phyloP scores from a whole-genome alignment of 805 yeast species.

The Candida insectorum region DNA sequence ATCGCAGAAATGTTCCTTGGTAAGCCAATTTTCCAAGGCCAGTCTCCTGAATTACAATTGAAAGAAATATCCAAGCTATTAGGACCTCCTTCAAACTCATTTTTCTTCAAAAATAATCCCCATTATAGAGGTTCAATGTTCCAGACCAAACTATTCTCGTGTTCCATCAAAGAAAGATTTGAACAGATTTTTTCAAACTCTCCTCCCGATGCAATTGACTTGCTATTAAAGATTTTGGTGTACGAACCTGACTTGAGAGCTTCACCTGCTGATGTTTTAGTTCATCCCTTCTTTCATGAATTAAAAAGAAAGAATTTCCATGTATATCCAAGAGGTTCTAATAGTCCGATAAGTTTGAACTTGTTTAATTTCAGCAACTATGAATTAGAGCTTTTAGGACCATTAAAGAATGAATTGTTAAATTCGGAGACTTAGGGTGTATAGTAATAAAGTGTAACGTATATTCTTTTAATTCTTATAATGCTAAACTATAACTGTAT shows the following conservation, averaged over 20 bases:
- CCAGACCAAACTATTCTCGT: constrained; percentile 59
- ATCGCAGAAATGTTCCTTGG: constrained; percentile 92
- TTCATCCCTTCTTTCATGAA: constrained; percentile 88
- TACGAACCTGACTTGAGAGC: constrained; percentile 87
- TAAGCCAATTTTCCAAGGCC: constrained; percentile 93
- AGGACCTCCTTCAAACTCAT: constrained; percentile 78
- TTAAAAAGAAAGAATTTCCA: constrained; percentile 56
- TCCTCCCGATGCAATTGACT: constrained; percentile 81
- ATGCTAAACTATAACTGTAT: constrained; percentile 84
- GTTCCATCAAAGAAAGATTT: constrained; percentile 50
- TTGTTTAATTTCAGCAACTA: constrained; percentile 70
- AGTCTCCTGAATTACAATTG: constrained; percentile 80
- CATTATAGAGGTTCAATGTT: constrained; percentile 72
- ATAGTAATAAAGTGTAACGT: too few relatives aligned
- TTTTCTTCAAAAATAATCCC: constrained; percentile 72
- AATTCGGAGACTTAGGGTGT: constrained; percentile 6
- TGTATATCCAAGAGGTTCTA: constrained; percentile 53
- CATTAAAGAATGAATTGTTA: constrained; percentile 31
- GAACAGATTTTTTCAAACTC: constrained; percentile 57
- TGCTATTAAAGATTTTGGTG: constrained; percentile 75
- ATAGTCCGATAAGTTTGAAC: constrained; percentile 36
- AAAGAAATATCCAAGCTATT: constrained; percentile 85
- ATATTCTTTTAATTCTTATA: too few relatives aligned
- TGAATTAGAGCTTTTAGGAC: constrained; percentile 53
- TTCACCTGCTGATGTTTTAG: constrained; percentile 75